phyloP scores from a whole-genome alignment of 2,329 filamentous ascomycete species.

The Cladosporium halotolerans region DNA sequence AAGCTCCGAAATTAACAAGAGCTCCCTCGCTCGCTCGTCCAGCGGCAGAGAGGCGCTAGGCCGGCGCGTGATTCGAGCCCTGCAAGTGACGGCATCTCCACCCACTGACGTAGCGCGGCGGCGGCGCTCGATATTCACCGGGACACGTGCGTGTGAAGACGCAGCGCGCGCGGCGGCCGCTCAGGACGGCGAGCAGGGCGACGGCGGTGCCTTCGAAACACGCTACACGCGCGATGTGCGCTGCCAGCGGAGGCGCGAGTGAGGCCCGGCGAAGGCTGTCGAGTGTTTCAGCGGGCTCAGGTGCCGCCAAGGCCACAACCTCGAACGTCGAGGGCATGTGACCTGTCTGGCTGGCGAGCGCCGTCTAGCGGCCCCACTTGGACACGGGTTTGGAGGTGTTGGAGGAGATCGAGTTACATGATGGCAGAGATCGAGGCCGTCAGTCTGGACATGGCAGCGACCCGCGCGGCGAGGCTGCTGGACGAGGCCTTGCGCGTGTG shows the following conservation, averaged over 20 bases:
- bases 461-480: no score
- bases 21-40: conserved; percentile 1
- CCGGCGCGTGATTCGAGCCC: conserved; percentile 10
- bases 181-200: no score
- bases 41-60: conserved; percentile 9
- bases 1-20: conserved; percentile 12
- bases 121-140: not conserved
- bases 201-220: not conserved
- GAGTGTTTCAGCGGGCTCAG: conserved; percentile 4
- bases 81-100: conserved; percentile 11
- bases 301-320: conserved; percentile 8
- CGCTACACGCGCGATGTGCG: not conserved
- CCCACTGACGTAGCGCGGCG: conserved; percentile 6
- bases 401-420: conserved; percentile 6
- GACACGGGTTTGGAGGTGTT: conserved; percentile 1
- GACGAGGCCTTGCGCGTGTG: no score
- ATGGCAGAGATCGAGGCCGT: not conserved
- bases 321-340: conserved; percentile 1
- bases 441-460: no score
- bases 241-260: not conserved
- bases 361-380: conserved; percentile 8
- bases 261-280: conserved; percentile 3
- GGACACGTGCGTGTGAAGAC: conserved; percentile 1
- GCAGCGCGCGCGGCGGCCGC: not conserved
- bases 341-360: conserved; percentile 8